Percentiles rank a stretch among this genome's conserved stretches.
These are phyloP conservation scores for Deinandra increscens DNA, from an alignment of 129 eudicot species.

Conservation along the genomic window DNA sequence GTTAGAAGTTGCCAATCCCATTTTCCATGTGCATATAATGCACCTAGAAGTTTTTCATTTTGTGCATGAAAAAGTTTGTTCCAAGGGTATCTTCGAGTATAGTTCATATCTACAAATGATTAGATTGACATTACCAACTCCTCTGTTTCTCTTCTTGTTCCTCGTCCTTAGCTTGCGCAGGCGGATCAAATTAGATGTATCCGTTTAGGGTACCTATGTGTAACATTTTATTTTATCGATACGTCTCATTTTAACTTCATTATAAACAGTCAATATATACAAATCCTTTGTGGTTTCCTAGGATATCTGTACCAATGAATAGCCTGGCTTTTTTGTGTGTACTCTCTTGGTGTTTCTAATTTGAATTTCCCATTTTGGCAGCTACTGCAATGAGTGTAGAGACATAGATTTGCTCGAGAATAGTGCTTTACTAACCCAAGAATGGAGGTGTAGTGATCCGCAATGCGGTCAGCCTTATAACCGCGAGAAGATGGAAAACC, in stretches of 20 bases:
- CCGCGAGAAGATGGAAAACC: constrained; percentile 84
- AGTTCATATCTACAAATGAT: too few species aligned
- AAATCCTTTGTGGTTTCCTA: background rate
- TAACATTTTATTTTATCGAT: background rate
- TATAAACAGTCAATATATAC: background rate
- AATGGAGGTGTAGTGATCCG: constrained; percentile 83
- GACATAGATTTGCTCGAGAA: constrained; percentile 84
- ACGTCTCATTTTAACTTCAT: background rate
- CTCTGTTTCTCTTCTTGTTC: background rate
- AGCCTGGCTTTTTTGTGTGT: background rate
- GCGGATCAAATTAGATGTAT: too few species aligned
- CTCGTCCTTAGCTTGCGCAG: too few species aligned
- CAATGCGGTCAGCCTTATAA: constrained; percentile 94
- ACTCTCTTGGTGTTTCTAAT: background rate
- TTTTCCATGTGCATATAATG: background rate
- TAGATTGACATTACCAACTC: background rate
- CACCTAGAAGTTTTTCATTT: background rate
- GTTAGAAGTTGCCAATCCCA: background rate
- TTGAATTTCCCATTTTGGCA: constrained; percentile 32
- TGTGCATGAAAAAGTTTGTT: too few species aligned
- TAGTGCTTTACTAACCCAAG: constrained; percentile 58
- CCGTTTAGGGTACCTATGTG: too few species aligned
- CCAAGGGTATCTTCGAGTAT: too few species aligned
- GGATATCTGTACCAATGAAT: background rate
- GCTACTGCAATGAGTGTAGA: constrained; percentile 93